Evolutionary conservation across 257 asterid species (phyloP).

Genomic region (Salvia rosmarinus): DNA sequence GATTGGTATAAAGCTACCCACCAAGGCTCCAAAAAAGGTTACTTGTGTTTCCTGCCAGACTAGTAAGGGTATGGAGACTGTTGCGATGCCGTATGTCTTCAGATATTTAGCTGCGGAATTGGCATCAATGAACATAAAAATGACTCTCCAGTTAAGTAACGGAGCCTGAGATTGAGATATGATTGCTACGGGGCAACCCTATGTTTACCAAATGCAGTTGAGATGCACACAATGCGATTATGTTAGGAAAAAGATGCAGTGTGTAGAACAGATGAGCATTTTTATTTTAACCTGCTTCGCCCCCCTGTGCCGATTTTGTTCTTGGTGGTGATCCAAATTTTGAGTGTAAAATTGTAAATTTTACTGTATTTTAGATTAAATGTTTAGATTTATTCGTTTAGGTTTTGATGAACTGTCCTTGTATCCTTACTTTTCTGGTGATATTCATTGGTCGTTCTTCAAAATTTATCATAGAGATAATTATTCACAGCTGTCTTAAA

Average conservation of each 20-base stretch:
- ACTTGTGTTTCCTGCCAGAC: constrained; percentile 70
- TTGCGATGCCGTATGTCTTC: constrained; percentile 93
- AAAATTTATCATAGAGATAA: no score
- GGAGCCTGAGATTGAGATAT: constrained; percentile 51
- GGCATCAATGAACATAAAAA: constrained; percentile 91
- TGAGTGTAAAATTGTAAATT: not conserved
- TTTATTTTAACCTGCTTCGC: no score
- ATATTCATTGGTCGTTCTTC: no score
- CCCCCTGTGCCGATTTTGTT: not conserved
- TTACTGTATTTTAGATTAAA: not conserved
- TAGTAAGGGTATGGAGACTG: constrained; percentile 95
- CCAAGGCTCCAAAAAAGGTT: constrained; percentile 61
- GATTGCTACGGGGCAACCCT: not conserved
- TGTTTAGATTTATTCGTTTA: not conserved
- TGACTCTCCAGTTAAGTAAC: constrained; percentile 69
- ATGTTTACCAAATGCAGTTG: not conserved
- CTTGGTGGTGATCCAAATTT: not conserved
- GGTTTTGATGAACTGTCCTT: not conserved
- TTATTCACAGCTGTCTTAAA: no score
- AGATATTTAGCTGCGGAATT: constrained; percentile 90
- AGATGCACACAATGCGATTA: no score
- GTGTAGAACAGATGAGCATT: constrained; percentile 10
- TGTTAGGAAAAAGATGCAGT: not conserved
- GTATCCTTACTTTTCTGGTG: not conserved
- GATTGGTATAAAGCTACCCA: constrained; percentile 50